Conservation (phyloP, 1,284 basidiomycete genomes). For the Cutaneotrichosporon cutaneum region DNA sequence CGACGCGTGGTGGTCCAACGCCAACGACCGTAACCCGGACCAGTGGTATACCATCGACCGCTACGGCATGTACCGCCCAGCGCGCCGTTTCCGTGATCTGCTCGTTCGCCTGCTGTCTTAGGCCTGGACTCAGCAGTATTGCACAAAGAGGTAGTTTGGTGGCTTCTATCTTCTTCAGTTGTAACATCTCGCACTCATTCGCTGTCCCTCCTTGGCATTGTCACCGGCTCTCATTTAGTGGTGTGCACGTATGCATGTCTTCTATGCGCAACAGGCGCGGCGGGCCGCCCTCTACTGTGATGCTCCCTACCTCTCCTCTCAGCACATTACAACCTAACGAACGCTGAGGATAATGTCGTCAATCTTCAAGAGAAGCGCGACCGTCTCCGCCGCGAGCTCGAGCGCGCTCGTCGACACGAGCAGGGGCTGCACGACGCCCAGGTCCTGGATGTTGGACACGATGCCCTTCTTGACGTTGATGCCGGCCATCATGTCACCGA, state of each 20-base stretch:
- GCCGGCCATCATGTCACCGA: slow-evolving; percentile 91
- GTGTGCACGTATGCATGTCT: slow-evolving; percentile 11
- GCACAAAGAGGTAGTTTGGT: too few relatives aligned
- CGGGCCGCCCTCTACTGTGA: slow-evolving; percentile 2
- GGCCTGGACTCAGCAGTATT: too few relatives aligned
- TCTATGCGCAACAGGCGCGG: slow-evolving; percentile 3
- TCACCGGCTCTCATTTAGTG: background rate
- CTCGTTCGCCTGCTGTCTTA: background rate
- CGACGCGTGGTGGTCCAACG: background rate
- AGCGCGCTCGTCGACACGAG: slow-evolving; percentile 94
- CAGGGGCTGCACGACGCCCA: slow-evolving; percentile 82
- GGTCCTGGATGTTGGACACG: slow-evolving; percentile 77
- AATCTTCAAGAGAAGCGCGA: slow-evolving; percentile 92
- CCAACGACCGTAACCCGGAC: background rate
- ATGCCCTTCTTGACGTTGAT: slow-evolving; percentile 98
- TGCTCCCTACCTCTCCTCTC: slow-evolving; percentile 5
- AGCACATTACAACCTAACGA: slow-evolving; percentile 5
- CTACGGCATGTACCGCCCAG: background rate
- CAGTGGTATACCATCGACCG: background rate
- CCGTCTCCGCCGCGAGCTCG: slow-evolving; percentile 94
- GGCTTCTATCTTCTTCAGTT: background rate
- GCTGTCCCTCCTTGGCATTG: background rate
- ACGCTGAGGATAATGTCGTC: slow-evolving; percentile 69
- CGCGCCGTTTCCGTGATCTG: background rate
- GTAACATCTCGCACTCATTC: background rate